Percentiles rank a stretch among this genome's conserved stretches.
phyloP scores from a whole-genome alignment of 2,329 filamentous ascomycete genomes.

The Colletotrichum sidae region DNA sequence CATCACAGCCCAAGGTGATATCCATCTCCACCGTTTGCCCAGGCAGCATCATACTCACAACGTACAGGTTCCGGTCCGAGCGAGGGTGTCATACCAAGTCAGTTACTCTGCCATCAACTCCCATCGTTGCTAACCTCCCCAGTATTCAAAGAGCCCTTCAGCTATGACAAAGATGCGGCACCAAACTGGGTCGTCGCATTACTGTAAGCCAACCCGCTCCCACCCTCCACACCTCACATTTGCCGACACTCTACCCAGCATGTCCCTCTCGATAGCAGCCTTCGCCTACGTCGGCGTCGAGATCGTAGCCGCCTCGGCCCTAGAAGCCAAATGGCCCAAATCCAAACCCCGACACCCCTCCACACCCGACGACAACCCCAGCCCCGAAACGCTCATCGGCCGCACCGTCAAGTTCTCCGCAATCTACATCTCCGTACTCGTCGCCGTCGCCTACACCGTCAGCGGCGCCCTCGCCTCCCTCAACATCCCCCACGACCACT shows the following conservation, averaged over 20 bases:
- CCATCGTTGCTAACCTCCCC: not conserved
- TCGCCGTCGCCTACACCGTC: constrained; percentile 42
- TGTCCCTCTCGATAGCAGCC: constrained; percentile 45
- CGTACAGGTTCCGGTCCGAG: not conserved
- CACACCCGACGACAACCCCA: constrained; percentile 5
- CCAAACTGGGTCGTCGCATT: constrained; percentile 41
- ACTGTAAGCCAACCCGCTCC: constrained; percentile 36
- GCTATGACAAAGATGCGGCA: constrained; percentile 40
- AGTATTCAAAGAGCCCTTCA: constrained; percentile 5
- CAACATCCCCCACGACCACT: constrained; percentile 40
- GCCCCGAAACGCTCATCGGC: constrained; percentile 38
- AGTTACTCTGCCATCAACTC: too few relatives aligned
- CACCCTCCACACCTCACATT: not conserved
- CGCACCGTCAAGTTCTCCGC: constrained; percentile 42
- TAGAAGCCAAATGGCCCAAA: constrained; percentile 45
- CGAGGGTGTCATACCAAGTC: not conserved
- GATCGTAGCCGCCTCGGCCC: constrained; percentile 46
- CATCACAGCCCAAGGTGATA: not conserved
- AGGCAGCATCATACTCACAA: not conserved
- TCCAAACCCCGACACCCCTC: not conserved
- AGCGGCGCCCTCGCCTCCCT: constrained; percentile 43
- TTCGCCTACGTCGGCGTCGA: constrained; percentile 50
- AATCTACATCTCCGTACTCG: constrained; percentile 43
- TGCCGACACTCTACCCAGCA: constrained; percentile 33
- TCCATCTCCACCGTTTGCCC: not conserved